Evolutionary conservation across 352 stramenopile species (phyloP).

Genomic region (Globisporangium viniferum): DNA sequence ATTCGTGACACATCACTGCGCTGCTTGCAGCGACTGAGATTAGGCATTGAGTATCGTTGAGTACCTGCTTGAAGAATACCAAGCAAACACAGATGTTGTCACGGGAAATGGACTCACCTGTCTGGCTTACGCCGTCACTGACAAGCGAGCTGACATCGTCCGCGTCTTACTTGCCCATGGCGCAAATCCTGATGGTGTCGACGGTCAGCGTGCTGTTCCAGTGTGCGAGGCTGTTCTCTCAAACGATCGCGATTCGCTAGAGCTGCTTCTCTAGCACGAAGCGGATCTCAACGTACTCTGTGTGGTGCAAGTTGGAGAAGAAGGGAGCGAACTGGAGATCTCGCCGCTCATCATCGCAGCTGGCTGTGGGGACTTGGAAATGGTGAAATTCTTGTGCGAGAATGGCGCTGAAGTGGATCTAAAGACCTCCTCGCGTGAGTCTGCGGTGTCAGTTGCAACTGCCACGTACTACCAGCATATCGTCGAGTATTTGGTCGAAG

Average conservation of each 20-base stretch:
- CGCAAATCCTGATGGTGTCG: neutral
- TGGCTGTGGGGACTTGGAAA: neutral
- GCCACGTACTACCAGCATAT: neutral
- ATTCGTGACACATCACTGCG: neutral
- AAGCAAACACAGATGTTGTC: neutral
- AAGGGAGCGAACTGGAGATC: neutral
- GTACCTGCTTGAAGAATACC: neutral
- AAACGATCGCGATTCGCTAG: neutral
- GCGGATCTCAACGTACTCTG: neutral
- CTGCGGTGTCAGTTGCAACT: neutral
- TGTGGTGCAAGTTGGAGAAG: neutral
- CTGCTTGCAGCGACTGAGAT: neutral
- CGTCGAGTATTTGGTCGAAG: neutral
- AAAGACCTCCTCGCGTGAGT: neutral
- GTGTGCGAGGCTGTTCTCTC: neutral
- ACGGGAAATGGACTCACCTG: neutral
- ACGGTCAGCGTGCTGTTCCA: neutral
- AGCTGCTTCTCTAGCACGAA: neutral
- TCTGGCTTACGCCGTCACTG: neutral
- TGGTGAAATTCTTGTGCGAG: neutral
- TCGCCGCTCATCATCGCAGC: conserved; percentile 3
- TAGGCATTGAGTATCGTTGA: neutral
- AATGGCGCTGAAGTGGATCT: neutral
- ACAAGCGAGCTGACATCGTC: neutral
- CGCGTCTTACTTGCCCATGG: neutral